A percentile compares a stretch with the other conserved stretches of the same genome.
Evolutionary conservation across 129 eudicot genomes (phyloP).

Genomic region (sunflower (Helianthus annuus)): HanXRQr2.0-SUNRISE NC_035444.2:97917-98416

Average conservation of each 20-base stretch:
- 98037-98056: conserved; percentile 73
- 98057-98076: conserved; percentile 99
- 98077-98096: conserved; percentile 88
- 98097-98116: conserved; percentile 68
- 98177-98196: conserved; percentile 81
- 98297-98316: conserved; percentile 24
- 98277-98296: conserved; percentile 79
- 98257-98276: conserved; percentile 78
- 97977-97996: conserved; percentile 99
- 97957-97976: conserved; percentile 81
- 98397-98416: conserved; percentile 27
- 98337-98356: conserved; percentile 56
- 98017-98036: conserved; percentile 93
- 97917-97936: conserved; percentile 91
- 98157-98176: conserved; percentile 79
- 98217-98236: conserved; percentile 49
- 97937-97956: conserved; percentile 94
- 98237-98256: conserved; percentile 75
- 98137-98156: conserved; percentile 95
- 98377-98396: conserved; percentile 19
- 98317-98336: conserved; percentile 48
- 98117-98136: conserved; percentile 67
- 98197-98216: conserved; percentile 46
- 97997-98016: conserved; percentile 94
- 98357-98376: conserved; percentile 42